Evolutionary conservation across 1,139 yeast genomes (phyloP), one percentile per base, ranked within the genome.

Genomic region (Scheffersomyces cryptocercus): DNA sequence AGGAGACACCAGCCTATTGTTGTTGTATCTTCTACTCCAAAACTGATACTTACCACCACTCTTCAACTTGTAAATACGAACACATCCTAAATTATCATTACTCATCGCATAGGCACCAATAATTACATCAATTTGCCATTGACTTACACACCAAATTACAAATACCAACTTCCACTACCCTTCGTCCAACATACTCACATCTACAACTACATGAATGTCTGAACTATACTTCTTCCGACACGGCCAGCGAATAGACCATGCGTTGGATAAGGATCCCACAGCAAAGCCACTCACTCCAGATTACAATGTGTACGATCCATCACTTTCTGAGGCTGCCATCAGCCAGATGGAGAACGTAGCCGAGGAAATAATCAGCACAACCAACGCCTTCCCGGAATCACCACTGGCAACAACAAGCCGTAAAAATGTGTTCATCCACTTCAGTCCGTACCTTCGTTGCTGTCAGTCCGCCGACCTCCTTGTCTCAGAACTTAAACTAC

Each of bases 151-250:
- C 7, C 7, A 20, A 7, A 30, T 30, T 30, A 3, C 12, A 10
- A 30, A 30, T 10, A 30, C 26, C 26, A 5, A 20, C 9, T 20
- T 20, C 26, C 26, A 9, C 6, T 8, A 6, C 10, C 12, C 24
- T 31, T 31, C 20, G 24, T 31, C 24, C 15, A 14, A 11, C 15
- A 31, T 14, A 14, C 35, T 14, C 35, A 31, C 33, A 31, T 20
- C 26, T 24, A 13, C 35, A 31, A 13, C 20, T 31, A 31, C 28
- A 31, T 31, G 35, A 29, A 68, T 68, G 73, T 54, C 70, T 28
- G 79, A 74, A 57, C 59, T 74, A 48, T 71, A 61, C 56, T 74
- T 74, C 59, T 61, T 74, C 49, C 75, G 79, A 45, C 79, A 74
- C 57, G 79, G 75, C 31, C 63, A 65, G 41, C 61, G 79, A 46